Conservation (phyloP, 176 grass and related monocot genomes). For the Avena atlantica region DNA sequence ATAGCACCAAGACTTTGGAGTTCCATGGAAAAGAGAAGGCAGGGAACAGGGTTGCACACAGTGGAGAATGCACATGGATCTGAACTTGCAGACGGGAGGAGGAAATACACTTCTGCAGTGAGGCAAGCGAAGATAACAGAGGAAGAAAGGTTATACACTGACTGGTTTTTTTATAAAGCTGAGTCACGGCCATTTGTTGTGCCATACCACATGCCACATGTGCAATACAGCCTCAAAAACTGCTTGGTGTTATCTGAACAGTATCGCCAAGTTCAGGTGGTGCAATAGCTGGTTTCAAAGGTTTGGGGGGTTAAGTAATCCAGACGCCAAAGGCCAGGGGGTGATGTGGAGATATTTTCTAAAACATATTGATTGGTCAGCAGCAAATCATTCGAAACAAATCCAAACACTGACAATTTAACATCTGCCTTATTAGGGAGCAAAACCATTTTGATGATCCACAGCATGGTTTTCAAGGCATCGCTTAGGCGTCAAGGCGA, state of each 20-base stretch:
- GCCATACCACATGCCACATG: not conserved
- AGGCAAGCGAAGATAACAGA: not conserved
- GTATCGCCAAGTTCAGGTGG: not conserved
- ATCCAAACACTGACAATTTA: not conserved
- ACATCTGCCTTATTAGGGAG: not conserved
- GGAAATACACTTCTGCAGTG: not conserved
- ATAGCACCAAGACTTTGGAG: not conserved
- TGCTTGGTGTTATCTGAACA: not conserved
- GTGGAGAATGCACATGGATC: not conserved
- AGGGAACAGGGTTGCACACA: not conserved
- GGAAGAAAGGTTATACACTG: not conserved
- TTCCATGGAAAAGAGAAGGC: not conserved
- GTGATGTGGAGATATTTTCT: conserved; percentile 5
- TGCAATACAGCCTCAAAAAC: not conserved
- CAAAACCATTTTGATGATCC: not conserved
- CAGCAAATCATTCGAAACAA: not conserved
- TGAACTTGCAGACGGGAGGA: not conserved
- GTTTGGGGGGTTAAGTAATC: not conserved
- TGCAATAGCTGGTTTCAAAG: not conserved
- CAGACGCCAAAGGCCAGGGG: not conserved
- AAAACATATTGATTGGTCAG: not conserved
- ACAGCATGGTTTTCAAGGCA: not conserved
- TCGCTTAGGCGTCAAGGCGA: too few species aligned
- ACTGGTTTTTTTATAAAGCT: not conserved
- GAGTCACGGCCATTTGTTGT: not conserved